These are phyloP conservation scores for Apocynum venetum DNA, from an alignment of 257 asterid species.

Conservation along the genomic window DNA sequence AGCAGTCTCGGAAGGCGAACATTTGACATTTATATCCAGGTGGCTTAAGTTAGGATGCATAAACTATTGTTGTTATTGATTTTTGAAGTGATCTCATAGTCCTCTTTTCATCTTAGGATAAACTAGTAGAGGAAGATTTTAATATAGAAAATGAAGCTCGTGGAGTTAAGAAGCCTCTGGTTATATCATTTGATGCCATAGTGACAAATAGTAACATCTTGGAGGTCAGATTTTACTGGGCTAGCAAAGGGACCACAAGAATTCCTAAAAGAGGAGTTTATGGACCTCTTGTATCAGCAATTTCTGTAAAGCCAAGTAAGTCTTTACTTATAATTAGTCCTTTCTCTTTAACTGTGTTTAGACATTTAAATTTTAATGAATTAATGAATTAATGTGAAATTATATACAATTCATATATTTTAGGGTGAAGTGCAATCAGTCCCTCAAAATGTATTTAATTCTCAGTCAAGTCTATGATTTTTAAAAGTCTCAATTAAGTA, in stretches of 20 bases:
- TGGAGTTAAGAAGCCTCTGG: slow-evolving; percentile 58
- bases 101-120: slow-evolving; percentile 43
- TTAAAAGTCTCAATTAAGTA: no score
- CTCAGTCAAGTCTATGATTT: no score
- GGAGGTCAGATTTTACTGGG: slow-evolving; percentile 81
- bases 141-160: slow-evolving; percentile 64
- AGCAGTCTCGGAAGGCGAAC: slow-evolving; percentile 67
- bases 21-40: slow-evolving; percentile 85
- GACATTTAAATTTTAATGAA: no score
- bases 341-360: neutral
- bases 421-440: no score
- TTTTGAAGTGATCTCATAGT: neutral
- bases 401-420: no score
- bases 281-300: slow-evolving; percentile 84
- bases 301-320: slow-evolving; percentile 74
- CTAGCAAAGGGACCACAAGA: slow-evolving; percentile 76
- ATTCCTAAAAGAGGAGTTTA: slow-evolving; percentile 74
- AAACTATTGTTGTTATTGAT: neutral
- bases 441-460: no score
- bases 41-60: slow-evolving; percentile 16
- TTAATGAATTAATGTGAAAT: no score
- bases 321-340: neutral
- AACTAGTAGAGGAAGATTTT: slow-evolving; percentile 52
- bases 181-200: slow-evolving; percentile 41
- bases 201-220: slow-evolving; percentile 49